phyloP scores from a whole-genome alignment of 495 filamentous ascomycete species.

The Xylaria longipes region DNA sequence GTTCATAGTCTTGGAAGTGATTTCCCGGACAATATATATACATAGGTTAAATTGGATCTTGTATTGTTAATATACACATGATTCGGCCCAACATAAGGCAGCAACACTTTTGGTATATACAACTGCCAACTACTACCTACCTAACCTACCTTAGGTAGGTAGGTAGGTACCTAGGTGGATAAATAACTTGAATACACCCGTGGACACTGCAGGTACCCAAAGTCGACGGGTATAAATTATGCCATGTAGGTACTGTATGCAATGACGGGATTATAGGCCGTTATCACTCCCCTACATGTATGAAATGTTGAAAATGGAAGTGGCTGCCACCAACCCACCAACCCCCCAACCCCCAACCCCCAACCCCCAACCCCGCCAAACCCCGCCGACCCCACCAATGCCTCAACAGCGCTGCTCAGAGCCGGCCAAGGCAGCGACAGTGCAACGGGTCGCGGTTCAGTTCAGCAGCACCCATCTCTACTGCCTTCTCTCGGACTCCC shows the following conservation, averaged over 20 bases:
- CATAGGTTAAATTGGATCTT: background rate
- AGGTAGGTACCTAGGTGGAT: background rate
- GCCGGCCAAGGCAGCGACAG: background rate
- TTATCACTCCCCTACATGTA: too few relatives aligned
- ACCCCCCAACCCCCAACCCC: background rate
- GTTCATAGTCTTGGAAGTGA: background rate
- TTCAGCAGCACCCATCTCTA: too few relatives aligned
- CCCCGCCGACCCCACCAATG: conserved; percentile 19
- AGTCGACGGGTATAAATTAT: too few relatives aligned
- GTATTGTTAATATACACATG: background rate
- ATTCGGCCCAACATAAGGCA: background rate
- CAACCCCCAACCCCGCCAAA: background rate
- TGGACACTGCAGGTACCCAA: too few relatives aligned
- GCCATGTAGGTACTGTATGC: too few relatives aligned
- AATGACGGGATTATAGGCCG: too few relatives aligned
- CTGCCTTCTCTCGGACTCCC: too few relatives aligned
- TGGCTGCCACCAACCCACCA: conserved; percentile 4
- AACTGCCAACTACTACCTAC: background rate
- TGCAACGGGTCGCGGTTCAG: background rate
- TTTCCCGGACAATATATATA: background rate
- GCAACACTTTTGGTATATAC: background rate
- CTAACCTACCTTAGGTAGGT: too few relatives aligned
- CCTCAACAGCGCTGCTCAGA: background rate
- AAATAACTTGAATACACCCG: too few relatives aligned
- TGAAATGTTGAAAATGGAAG: background rate